Conservation (phyloP, 208 protist genomes). For the Acanthamoeba healyi region DNA sequence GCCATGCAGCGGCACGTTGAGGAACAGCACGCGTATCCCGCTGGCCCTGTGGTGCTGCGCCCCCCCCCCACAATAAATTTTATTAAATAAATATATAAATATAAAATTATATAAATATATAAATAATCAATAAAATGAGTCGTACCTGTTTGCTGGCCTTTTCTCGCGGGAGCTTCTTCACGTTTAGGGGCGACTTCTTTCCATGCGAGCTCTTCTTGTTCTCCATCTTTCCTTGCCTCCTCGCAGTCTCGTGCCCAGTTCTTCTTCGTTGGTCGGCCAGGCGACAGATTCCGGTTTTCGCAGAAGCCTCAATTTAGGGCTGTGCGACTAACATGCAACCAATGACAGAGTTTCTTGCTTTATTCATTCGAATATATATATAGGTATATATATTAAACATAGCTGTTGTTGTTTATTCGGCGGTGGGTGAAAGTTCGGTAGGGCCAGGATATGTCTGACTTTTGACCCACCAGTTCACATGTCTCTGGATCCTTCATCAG, state of each 20-base stretch:
- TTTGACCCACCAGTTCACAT: no score
- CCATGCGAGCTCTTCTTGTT: slow-evolving; percentile 17
- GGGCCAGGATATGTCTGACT: no score
- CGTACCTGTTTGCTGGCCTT: neutral
- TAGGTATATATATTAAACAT: no score
- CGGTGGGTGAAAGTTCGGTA: no score
- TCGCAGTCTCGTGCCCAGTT: no score
- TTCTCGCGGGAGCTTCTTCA: neutral
- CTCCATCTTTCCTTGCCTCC: neutral
- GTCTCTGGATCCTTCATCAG: no score
- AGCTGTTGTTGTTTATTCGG: no score
- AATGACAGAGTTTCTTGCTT: no score
- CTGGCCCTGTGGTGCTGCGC: neutral
- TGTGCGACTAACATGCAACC: no score
- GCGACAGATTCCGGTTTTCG: no score
- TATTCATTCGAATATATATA: neutral
- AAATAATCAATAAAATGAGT: neutral
- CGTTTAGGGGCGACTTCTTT: neutral
- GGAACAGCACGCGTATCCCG: neutral
- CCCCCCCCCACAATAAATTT: neutral
- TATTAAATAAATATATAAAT: neutral
- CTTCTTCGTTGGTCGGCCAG: no score
- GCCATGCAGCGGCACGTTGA: neutral
- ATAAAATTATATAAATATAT: neutral
- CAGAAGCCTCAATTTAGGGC: no score